Conservation (phyloP, 176 grass and related monocot species). For the Eragrostis curvula region DNA sequence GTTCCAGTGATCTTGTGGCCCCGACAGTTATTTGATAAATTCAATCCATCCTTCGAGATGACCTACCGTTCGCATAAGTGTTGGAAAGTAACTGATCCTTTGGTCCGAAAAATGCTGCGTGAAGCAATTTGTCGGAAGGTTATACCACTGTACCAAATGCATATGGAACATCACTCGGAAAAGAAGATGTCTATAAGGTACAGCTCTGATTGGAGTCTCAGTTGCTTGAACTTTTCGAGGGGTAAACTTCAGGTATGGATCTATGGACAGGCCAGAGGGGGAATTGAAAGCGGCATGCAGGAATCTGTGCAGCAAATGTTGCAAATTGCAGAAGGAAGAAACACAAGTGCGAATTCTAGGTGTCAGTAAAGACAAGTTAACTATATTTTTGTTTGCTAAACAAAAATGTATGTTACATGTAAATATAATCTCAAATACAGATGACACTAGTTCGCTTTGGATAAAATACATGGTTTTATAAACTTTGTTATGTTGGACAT, state of each 20-base stretch:
- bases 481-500: background rate
- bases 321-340: background rate
- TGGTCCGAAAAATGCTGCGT: slow-evolving; percentile 9
- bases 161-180: too few relatives aligned
- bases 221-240: too few relatives aligned
- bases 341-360: background rate
- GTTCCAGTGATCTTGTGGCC: background rate
- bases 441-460: background rate
- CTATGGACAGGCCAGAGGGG: too few relatives aligned
- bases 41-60: background rate
- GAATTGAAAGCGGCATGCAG: background rate
- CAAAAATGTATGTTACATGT: background rate
- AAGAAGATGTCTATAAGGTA: too few relatives aligned
- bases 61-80: background rate
- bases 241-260: too few relatives aligned
- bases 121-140: background rate
- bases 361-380: background rate
- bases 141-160: too few relatives aligned
- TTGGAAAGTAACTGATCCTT: slow-evolving; percentile 21
- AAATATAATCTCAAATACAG: background rate
- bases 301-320: background rate
- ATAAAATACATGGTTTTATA: background rate
- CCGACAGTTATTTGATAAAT: background rate
- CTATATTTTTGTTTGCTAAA: background rate
- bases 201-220: too few relatives aligned